Evolutionary conservation across 768 basidiomycete genomes (phyloP).

Genomic region (Thelephora ganbajun): DNA sequence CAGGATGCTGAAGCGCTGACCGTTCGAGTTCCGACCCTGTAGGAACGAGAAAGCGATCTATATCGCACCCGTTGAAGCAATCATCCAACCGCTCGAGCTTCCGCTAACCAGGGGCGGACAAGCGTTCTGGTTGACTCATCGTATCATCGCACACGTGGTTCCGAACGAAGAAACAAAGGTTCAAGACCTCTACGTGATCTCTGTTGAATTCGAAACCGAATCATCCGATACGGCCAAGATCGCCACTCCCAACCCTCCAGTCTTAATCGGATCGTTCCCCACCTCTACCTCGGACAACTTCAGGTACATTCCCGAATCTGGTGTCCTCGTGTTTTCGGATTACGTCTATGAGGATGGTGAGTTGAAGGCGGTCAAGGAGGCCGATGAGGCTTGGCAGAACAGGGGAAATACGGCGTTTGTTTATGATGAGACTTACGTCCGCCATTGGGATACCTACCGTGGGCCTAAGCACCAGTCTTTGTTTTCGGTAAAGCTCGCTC

Average conservation of each 20-base stretch:
- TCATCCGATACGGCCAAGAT: constrained; percentile 9
- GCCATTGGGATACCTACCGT: constrained; percentile 56
- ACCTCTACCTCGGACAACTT: constrained; percentile 59
- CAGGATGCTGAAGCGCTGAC: background rate
- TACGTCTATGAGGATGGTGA: constrained; percentile 67
- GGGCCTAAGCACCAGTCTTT: constrained; percentile 59
- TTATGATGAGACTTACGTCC: constrained; percentile 31
- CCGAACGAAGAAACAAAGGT: constrained; percentile 33
- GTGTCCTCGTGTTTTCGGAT: constrained; percentile 73
- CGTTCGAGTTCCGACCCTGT: background rate
- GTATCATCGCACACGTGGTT: constrained; percentile 59
- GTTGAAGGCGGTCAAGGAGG: constrained; percentile 48
- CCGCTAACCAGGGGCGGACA: constrained; percentile 58
- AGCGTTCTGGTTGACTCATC: constrained; percentile 63
- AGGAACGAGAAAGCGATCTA: constrained; percentile 64
- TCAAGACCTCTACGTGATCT: constrained; percentile 40
- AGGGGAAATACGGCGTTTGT: constrained; percentile 54
- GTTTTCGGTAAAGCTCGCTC: constrained; percentile 49
- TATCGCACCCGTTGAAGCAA: constrained; percentile 43
- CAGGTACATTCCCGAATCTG: constrained; percentile 40
- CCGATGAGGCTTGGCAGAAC: constrained; percentile 60
- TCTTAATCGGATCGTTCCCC: constrained; percentile 51
- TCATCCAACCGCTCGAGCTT: constrained; percentile 35
- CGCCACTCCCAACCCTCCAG: constrained; percentile 21
- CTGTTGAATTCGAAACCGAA: constrained; percentile 30